phyloP scores from a whole-genome alignment of 2,329 filamentous ascomycete species.

The Harringtonia lauricola region DNA sequence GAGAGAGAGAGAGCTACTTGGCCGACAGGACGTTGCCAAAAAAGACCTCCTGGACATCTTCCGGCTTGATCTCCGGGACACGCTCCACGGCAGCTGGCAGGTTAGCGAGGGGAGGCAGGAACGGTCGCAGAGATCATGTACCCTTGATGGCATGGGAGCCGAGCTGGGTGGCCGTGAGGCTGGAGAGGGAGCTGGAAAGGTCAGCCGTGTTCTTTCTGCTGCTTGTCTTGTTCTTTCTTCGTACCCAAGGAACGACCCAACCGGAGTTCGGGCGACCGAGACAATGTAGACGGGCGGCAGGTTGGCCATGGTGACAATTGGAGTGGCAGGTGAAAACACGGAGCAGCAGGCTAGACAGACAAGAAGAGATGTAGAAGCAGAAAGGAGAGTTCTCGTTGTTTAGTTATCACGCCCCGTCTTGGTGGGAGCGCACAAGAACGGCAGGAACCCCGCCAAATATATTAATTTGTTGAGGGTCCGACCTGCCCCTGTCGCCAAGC shows the following conservation, averaged over 20 bases:
- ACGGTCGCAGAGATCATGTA: slow-evolving; percentile 27
- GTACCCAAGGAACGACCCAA: slow-evolving; percentile 91
- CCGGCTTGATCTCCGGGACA: slow-evolving; percentile 73
- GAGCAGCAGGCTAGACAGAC: neutral
- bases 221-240: neutral
- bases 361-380: neutral
- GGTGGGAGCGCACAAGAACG: neutral
- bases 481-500: neutral
- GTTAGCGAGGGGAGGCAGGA: neutral
- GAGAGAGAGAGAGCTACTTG: slow-evolving; percentile 49
- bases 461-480: slow-evolving; percentile 4
- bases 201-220: neutral
- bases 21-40: slow-evolving; percentile 97
- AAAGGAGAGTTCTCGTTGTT: neutral
- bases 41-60: slow-evolving; percentile 91
- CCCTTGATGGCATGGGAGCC: slow-evolving; percentile 89
- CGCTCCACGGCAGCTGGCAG: slow-evolving; percentile 64
- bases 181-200: slow-evolving; percentile 65
- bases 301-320: slow-evolving; percentile 54
- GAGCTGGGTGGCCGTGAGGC: slow-evolving; percentile 74
- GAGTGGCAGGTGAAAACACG: neutral
- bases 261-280: slow-evolving; percentile 78
- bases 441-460: neutral
- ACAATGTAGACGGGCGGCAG: slow-evolving; percentile 92
- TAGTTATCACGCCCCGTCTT: neutral